Conservation (phyloP, 352 stramenopile species). For the Phytophthora pseudosyringae region DNA sequence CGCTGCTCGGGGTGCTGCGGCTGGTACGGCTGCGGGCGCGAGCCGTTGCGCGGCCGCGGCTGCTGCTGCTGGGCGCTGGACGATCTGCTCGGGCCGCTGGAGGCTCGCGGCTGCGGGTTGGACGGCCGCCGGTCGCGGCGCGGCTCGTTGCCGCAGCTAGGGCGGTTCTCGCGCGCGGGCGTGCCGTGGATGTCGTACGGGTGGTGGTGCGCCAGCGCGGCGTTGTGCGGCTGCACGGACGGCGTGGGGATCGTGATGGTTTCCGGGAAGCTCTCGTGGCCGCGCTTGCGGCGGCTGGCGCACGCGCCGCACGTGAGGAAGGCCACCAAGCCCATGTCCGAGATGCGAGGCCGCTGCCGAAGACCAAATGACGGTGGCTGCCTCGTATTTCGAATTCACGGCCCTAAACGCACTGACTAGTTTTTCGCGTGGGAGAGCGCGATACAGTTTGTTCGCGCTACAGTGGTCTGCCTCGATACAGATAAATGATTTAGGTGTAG, state of each 20-base stretch:
- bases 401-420: slow-evolving; percentile 33
- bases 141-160: slow-evolving; percentile 14
- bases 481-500: too few relatives aligned
- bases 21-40: slow-evolving; percentile 27
- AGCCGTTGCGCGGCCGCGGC: slow-evolving; percentile 24
- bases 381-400: slow-evolving; percentile 22
- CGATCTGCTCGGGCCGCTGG: slow-evolving; percentile 5
- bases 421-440: slow-evolving; percentile 26
- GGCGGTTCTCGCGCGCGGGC: background rate
- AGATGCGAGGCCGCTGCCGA: background rate
- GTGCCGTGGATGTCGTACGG: slow-evolving; percentile 43
- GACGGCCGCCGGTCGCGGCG: slow-evolving; percentile 21
- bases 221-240: slow-evolving; percentile 27
- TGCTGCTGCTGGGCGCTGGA: slow-evolving; percentile 26
- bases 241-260: slow-evolving; percentile 47
- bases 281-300: slow-evolving; percentile 35
- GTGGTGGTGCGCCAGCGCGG: slow-evolving; percentile 29
- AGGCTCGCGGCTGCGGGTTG: slow-evolving; percentile 18
- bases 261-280: slow-evolving; percentile 37
- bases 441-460: too few relatives aligned
- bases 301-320: slow-evolving; percentile 47
- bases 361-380: slow-evolving; percentile 27
- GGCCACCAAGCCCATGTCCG: slow-evolving; percentile 34
- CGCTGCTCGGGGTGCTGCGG: slow-evolving; percentile 29
- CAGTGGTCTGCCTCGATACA: too few relatives aligned